phyloP scores from a whole-genome alignment of 2,329 filamentous ascomycete genomes.

The Rhynchosporium secalis region DNA sequence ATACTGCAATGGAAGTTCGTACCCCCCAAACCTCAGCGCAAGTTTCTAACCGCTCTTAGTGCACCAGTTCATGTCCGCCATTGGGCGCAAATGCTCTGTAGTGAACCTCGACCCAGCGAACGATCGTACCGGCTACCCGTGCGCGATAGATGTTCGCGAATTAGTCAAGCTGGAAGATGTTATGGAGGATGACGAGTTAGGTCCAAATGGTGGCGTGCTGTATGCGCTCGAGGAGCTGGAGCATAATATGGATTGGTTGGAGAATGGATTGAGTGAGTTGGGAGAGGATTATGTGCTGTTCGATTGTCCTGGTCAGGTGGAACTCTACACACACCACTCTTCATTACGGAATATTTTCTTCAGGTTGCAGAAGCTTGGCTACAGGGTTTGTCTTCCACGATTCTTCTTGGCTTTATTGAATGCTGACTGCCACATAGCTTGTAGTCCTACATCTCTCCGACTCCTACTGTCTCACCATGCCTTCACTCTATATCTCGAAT shows the following conservation, averaged over 20 bases:
- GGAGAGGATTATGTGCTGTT: conserved; percentile 92
- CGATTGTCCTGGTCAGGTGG: conserved; percentile 95
- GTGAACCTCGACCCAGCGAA: conserved; percentile 98
- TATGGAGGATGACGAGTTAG: conserved; percentile 87
- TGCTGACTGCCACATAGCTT: conserved; percentile 57
- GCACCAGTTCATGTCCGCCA: conserved; percentile 96
- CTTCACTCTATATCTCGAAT: conserved; percentile 92
- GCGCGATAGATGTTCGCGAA: conserved; percentile 85
- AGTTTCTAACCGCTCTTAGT: conserved; percentile 49
- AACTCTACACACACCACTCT: conserved; percentile 93
- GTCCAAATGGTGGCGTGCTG: conserved; percentile 87
- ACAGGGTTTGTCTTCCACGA: conserved; percentile 66
- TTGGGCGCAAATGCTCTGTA: conserved; percentile 90
- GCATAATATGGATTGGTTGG: conserved; percentile 89
- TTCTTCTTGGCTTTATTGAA: conserved; percentile 5
- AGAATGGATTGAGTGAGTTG: conserved; percentile 74
- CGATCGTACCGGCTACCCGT: conserved; percentile 85
- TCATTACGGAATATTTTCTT: conserved; percentile 91
- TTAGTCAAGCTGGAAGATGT: conserved; percentile 90
- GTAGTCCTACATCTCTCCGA: conserved; percentile 93
- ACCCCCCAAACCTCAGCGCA: neutral
- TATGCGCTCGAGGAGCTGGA: conserved; percentile 96
- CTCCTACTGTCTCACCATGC: conserved; percentile 88
- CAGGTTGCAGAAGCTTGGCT: conserved; percentile 84
- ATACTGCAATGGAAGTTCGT: conserved; percentile 89